Base-by-base conservation (phyloP, 2,329 filamentous ascomycete species). In the Colletotrichum cordylinicola region DNA sequence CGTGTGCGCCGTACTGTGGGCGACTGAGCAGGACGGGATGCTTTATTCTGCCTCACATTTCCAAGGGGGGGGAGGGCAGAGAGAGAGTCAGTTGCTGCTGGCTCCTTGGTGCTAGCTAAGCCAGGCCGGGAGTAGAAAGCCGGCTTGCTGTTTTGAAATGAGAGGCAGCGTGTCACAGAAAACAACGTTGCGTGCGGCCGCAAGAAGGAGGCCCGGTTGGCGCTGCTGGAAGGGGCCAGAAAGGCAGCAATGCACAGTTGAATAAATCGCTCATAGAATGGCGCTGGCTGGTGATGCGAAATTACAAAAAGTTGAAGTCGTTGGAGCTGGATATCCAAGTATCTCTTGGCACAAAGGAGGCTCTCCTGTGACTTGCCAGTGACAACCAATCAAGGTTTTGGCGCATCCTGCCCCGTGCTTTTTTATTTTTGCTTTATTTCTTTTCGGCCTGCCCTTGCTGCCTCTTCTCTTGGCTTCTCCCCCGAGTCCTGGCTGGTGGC, bases 301-400 rank as follows among this genome's bases (percentile, higher is more conserved):
- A 74, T 70, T 74, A 78, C 77, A 65, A 29, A 29, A 21, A 37
- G 58, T 62, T 60, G 67, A 78, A 77, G 77, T 78, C 77, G 56
- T 70, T 61, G 37, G 72, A 72, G 60, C 67, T 67, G 58, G 72
- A 76, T 72, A 75, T 74, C 71, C 70, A 78, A 77, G 77, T 78
- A 78, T 75, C 69, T 70, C 75, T 71, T 73, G 72, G 72, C 70
- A 56, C 56, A 52, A 37, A 37, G 67, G 72, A 55, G 77, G 71
- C 75, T 77, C 70, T 55, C 43, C 18, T 33, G 64, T 69, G 75
- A 78, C 77, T 77, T 69, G 67, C 35, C 58, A 65, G 71, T 77
- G 74, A 78, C 77, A 72, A 75, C 71, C 67, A 75, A 74, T 71
- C 62, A 69, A 77, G 60, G 77, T 78, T 74, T 75, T 77, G 74